These are phyloP conservation scores for Aspergillus homomorphus DNA, from an alignment of 495 filamentous ascomycete genomes.

Conservation along the genomic window DNA sequence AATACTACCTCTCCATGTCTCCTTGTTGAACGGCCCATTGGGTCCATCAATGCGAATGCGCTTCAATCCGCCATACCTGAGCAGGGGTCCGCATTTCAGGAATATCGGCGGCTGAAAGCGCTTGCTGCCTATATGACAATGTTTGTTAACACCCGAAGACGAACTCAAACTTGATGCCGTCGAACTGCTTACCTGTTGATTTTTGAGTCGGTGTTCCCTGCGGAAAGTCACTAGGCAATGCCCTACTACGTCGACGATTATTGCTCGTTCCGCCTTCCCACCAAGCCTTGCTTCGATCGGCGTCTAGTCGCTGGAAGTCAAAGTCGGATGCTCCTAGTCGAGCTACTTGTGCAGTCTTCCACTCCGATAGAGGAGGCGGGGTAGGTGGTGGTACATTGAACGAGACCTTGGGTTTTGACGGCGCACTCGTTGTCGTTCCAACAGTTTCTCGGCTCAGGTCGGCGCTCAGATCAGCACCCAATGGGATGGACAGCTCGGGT, in stretches of 20 bases:
- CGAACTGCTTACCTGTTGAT: conserved; percentile 29
- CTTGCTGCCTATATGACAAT: conserved; percentile 47
- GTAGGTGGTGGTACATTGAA: conserved; percentile 49
- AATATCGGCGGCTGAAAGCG: conserved; percentile 79
- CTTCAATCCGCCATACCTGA: conserved; percentile 82
- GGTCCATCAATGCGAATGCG: conserved; percentile 35
- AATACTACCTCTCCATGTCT: conserved; percentile 88
- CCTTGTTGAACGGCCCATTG: conserved; percentile 50
- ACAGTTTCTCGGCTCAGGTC: conserved; percentile 16
- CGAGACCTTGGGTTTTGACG: conserved; percentile 43
- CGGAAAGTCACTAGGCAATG: conserved; percentile 35
- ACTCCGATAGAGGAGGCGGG: conserved; percentile 45
- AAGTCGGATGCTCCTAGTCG: conserved; percentile 37
- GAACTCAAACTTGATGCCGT: background rate
- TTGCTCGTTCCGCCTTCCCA: conserved; percentile 38
- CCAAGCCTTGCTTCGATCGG: conserved; percentile 44
- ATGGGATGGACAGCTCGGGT: background rate
- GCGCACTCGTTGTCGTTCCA: conserved; percentile 23
- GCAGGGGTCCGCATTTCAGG: conserved; percentile 83
- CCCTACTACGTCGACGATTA: conserved; percentile 42
- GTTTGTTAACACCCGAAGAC: conserved; percentile 22
- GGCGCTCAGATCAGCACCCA: conserved; percentile 6
- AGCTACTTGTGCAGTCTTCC: conserved; percentile 38
- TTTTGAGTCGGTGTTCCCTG: conserved; percentile 39
- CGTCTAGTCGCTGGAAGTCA: conserved; percentile 42